Conservation (phyloP, 306 rosid species). For the Coriaria nepalensis region DNA sequence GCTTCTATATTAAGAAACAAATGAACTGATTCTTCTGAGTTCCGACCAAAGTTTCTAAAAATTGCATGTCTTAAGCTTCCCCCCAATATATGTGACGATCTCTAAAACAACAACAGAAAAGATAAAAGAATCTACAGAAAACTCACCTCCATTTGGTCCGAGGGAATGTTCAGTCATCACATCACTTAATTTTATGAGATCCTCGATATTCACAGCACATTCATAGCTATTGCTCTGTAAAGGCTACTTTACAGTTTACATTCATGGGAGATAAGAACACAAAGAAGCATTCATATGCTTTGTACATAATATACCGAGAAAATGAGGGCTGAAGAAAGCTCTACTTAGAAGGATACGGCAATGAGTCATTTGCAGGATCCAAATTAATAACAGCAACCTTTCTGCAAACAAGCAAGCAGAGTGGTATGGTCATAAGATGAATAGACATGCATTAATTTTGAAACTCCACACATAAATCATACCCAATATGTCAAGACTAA, state of each 20-base stretch:
- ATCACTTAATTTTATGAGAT: constrained; percentile 68
- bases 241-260: constrained; percentile 30
- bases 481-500: no score
- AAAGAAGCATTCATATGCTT: background rate
- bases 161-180: constrained; percentile 77
- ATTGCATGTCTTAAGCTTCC: no score
- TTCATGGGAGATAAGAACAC: background rate
- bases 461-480: no score
- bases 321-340: constrained; percentile 1
- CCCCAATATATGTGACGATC: no score
- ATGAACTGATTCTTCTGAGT: no score
- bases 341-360: constrained; percentile 61
- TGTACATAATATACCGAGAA: background rate
- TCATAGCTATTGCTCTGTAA: constrained; percentile 46
- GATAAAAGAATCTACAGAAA: background rate
- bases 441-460: no score
- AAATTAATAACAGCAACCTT: constrained; percentile 83
- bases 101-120: background rate
- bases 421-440: no score
- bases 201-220: constrained; percentile 72
- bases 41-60: no score
- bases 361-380: constrained; percentile 86
- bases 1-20: no score
- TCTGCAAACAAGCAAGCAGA: constrained; percentile 30
- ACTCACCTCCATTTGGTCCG: constrained; percentile 90